Percentiles rank a stretch among this genome's conserved stretches.
phyloP scores from a whole-genome alignment of 2,329 filamentous ascomycete genomes.

The Xylaria sp. region DNA sequence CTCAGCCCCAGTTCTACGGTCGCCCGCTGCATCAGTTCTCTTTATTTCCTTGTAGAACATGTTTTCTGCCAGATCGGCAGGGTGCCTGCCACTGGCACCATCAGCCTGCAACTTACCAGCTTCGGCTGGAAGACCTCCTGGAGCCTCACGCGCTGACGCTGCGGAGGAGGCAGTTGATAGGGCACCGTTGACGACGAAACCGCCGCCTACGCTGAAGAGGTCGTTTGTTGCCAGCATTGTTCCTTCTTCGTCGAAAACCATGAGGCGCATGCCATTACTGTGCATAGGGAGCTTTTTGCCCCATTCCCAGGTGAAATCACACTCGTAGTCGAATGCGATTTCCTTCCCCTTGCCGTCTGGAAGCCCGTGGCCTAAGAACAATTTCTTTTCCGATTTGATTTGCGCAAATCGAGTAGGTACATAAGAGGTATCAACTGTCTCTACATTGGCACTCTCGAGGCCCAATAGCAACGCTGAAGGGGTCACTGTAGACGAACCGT shows the following conservation, averaged over 20 bases:
- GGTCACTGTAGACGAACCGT: constrained; percentile 40
- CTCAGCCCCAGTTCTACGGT: constrained; percentile 48
- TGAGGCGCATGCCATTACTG: constrained; percentile 56
- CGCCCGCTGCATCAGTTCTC: constrained; percentile 49
- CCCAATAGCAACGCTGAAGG: constrained; percentile 52
- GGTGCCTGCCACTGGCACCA: constrained; percentile 37
- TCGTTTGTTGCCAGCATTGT: constrained; percentile 52
- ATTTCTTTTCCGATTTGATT: constrained; percentile 50
- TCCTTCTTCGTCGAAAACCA: constrained; percentile 51
- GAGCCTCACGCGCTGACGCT: constrained; percentile 13
- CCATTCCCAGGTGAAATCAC: constrained; percentile 55
- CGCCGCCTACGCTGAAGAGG: constrained; percentile 55
- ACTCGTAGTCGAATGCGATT: constrained; percentile 52
- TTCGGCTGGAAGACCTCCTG: constrained; percentile 18
- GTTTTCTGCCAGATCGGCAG: constrained; percentile 54
- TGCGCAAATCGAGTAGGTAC: constrained; percentile 49
- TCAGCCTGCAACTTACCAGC: constrained; percentile 30
- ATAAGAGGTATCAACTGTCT: constrained; percentile 52
- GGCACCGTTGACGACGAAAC: constrained; percentile 55
- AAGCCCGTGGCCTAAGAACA: constrained; percentile 48
- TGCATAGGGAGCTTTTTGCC: constrained; percentile 53
- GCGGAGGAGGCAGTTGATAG: constrained; percentile 46
- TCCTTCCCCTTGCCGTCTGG: constrained; percentile 45
- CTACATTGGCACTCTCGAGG: constrained; percentile 53
- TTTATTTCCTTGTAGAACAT: constrained; percentile 56